phyloP scores from a whole-genome alignment of 1,284 basidiomycete species.

The Schizophyllum amplum region DNA sequence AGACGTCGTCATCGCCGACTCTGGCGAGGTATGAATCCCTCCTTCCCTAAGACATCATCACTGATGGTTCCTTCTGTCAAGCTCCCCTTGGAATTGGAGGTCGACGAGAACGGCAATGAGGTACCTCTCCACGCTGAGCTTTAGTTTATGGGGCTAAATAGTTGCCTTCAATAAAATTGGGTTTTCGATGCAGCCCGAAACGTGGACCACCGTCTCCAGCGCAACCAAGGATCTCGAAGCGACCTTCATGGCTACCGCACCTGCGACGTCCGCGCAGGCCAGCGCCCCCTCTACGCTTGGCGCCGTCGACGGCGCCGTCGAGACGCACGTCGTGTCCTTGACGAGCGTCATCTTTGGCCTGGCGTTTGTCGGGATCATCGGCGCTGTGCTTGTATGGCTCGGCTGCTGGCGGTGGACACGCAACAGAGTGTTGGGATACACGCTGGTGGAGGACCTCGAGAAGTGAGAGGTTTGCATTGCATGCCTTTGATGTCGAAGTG shows the following conservation, averaged over 20 bases:
- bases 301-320: constrained; percentile 6
- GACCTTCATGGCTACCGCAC: constrained; percentile 12
- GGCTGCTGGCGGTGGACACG: constrained; percentile 42
- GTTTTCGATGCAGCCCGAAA: constrained; percentile 8
- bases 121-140: constrained; percentile 91
- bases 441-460: constrained; percentile 37
- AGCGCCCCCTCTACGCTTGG: constrained; percentile 5
- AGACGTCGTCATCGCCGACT: constrained; percentile 71
- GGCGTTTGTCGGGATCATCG: constrained; percentile 36
- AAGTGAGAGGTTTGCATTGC: constrained; percentile 30
- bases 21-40: constrained; percentile 63
- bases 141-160: constrained; percentile 54
- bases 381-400: constrained; percentile 49
- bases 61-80: constrained; percentile 21
- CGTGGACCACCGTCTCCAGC: neutral
- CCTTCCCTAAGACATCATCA: constrained; percentile 6
- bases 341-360: constrained; percentile 37
- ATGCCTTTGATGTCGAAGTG: neutral
- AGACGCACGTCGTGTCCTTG: constrained; percentile 11
- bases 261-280: constrained; percentile 18
- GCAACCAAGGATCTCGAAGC: constrained; percentile 5
- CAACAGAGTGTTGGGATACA: constrained; percentile 29
- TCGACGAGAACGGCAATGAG: constrained; percentile 70
- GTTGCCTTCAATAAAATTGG: constrained; percentile 22
- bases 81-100: constrained; percentile 54